A percentile compares a stretch with the other conserved stretches of the same genome.
Evolutionary conservation across 495 filamentous ascomycete species (phyloP).

Genomic region (Penicillium diatomitis): DNA sequence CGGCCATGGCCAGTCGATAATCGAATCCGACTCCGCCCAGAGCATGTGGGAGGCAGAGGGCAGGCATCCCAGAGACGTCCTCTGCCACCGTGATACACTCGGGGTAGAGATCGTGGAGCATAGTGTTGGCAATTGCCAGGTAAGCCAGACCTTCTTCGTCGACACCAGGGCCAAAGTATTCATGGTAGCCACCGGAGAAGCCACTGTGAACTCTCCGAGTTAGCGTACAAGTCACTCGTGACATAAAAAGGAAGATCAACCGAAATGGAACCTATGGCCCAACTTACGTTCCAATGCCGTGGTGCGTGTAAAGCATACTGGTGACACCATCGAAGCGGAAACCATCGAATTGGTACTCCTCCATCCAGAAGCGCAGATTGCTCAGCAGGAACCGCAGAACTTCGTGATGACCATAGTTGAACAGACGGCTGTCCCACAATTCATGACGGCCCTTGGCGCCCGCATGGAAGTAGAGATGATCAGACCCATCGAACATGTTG

Average conservation of each 20-base stretch:
- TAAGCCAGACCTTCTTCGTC: constrained; percentile 95
- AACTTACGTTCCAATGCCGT: constrained; percentile 95
- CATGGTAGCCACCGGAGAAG: constrained; percentile 96
- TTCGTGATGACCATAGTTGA: constrained; percentile 95
- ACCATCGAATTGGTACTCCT: constrained; percentile 92
- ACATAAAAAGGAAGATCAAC: not conserved
- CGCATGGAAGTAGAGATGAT: constrained; percentile 91
- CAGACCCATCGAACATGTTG: constrained; percentile 89
- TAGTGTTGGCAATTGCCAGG: constrained; percentile 91
- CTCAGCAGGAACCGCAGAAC: constrained; percentile 89
- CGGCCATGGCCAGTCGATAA: constrained; percentile 94
- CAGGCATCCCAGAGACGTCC: constrained; percentile 97
- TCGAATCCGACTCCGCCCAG: constrained; percentile 93
- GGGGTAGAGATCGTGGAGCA: constrained; percentile 85
- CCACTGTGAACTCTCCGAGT: constrained; percentile 46
- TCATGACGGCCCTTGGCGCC: constrained; percentile 79
- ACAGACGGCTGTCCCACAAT: constrained; percentile 89
- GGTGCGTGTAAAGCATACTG: constrained; percentile 93
- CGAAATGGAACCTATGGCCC: too few species aligned
- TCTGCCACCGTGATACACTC: constrained; percentile 86
- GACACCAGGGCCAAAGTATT: constrained; percentile 90
- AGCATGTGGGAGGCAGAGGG: constrained; percentile 73
- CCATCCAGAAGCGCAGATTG: constrained; percentile 98
- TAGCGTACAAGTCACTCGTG: not conserved
- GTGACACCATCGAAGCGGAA: constrained; percentile 98